Conservation (phyloP, 2,329 filamentous ascomycete species). For the Ophiosphaerella korrae region DNA sequence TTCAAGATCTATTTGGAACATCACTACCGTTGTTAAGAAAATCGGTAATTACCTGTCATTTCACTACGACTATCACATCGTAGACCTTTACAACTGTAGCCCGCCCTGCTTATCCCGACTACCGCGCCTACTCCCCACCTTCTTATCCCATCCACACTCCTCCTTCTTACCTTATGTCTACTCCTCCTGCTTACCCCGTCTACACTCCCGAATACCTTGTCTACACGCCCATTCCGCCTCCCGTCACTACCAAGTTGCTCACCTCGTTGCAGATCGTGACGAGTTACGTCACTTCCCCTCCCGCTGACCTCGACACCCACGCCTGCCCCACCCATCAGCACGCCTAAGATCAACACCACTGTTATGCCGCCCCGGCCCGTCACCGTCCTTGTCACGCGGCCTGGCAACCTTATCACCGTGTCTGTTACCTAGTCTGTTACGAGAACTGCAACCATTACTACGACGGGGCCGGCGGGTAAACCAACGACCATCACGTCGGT, state of each 20-base stretch:
- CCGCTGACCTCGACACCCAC: background rate
- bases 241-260: conserved; percentile 6
- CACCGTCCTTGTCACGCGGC: background rate
- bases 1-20: background rate
- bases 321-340: background rate
- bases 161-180: background rate
- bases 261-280: conserved; percentile 17
- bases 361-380: background rate
- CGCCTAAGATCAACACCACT: background rate
- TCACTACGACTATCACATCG: too few species aligned
- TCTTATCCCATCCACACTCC: background rate
- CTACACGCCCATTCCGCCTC: conserved; percentile 11
- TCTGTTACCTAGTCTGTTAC: background rate
- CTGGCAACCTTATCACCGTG: background rate
- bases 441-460: background rate
- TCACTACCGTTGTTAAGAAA: too few species aligned
- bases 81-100: too few species aligned
- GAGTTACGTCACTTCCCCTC: conserved; percentile 11
- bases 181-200: background rate
- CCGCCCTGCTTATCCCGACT: too few species aligned
- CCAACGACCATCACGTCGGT: background rate
- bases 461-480: background rate
- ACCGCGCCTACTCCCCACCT: too few species aligned
- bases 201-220: background rate
- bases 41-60: too few species aligned